Base-by-base conservation (phyloP, 2,329 filamentous ascomycete genomes). In the Ascochyta lentis region DNA sequence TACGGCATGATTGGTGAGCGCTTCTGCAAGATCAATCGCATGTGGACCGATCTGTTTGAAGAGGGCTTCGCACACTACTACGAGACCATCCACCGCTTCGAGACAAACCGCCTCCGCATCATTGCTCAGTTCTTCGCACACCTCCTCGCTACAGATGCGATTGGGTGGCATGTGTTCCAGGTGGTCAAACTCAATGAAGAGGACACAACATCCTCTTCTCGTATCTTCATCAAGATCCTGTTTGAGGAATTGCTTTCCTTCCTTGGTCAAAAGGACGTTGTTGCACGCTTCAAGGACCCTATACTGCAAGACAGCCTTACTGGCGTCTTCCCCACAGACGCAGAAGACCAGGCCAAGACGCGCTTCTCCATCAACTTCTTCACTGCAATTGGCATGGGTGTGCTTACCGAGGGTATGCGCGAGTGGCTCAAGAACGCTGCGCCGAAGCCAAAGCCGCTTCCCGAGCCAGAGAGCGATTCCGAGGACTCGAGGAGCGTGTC, bases 331-430 rank as follows among this genome's bases (percentile, higher is more conserved):
- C 95, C 95, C 0, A 89, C 82, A 58, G 93, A 98, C 74, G 91
- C 67, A n/a, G 65, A 69, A 56, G 91, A 92, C 69, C 86, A 92
- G 23, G 88, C 91, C 71, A 95, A 97, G 77, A 92, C 93, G 35
- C 88, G 94, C 49, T 99, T 99, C 81, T 91, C 93, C 46, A 96
- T 99, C 87, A 99, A 99, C 78, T 99, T 97, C 83, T 98, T 99
- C 76, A 99, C 95, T 9, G 95, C 92, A 69, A 96, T 99, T 68
- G 92, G 93, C 55, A 96, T 99, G 90, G 95, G 95, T 72, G 87
- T 86, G 23, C 83, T 99, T 59, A 99, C 95, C 2, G 95, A 99
- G 73, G 90, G 92, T 64, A 96, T 97, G 92, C 88, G 95, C 75
- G 91, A 96, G 69, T 87, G 89, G 72, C 83, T 99, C 53, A 90